A percentile compares a stretch with the other conserved stretches of the same genome.
Evolutionary conservation across 2,329 filamentous ascomycete species (phyloP).

Genomic region (Penicillium sp.): DNA sequence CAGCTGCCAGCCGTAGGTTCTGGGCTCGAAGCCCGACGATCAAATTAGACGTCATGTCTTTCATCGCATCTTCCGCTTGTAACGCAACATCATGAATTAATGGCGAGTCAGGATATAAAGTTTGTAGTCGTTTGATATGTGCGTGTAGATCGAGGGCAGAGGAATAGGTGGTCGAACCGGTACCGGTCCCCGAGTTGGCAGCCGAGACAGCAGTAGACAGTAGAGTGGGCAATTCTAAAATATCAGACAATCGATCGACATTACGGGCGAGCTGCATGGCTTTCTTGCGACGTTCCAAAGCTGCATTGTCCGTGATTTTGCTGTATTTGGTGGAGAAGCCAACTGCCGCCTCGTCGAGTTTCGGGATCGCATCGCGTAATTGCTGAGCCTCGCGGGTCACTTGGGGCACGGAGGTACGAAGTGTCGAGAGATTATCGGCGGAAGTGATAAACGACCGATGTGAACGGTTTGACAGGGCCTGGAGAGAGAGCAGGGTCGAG

Average conservation of each 20-base stretch:
- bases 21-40: constrained; percentile 70
- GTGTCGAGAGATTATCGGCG: constrained; percentile 66
- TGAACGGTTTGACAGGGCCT: constrained; percentile 82
- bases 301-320: constrained; percentile 61
- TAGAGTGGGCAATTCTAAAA: constrained; percentile 81
- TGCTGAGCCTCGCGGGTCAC: constrained; percentile 61
- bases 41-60: constrained; percentile 78
- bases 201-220: constrained; percentile 65
- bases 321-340: constrained; percentile 78
- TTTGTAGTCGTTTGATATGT: constrained; percentile 82
- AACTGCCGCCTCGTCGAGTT: constrained; percentile 70
- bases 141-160: constrained; percentile 85
- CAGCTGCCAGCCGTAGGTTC: constrained; percentile 77
- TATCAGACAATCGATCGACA: constrained; percentile 80
- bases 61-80: constrained; percentile 83
- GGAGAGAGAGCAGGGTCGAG: constrained; percentile 72
- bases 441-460: constrained; percentile 79
- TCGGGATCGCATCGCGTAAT: constrained; percentile 67
- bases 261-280: constrained; percentile 78
- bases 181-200: constrained; percentile 34
- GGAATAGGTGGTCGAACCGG: constrained; percentile 65
- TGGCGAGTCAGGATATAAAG: constrained; percentile 71
- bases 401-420: constrained; percentile 64
- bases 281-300: constrained; percentile 68
- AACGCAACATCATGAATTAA: constrained; percentile 65